Evolutionary conservation across 2,329 filamentous ascomycete species (phyloP), one percentile per base, ranked within the genome.

Genomic region (Rhynchosporium graminicola): DNA sequence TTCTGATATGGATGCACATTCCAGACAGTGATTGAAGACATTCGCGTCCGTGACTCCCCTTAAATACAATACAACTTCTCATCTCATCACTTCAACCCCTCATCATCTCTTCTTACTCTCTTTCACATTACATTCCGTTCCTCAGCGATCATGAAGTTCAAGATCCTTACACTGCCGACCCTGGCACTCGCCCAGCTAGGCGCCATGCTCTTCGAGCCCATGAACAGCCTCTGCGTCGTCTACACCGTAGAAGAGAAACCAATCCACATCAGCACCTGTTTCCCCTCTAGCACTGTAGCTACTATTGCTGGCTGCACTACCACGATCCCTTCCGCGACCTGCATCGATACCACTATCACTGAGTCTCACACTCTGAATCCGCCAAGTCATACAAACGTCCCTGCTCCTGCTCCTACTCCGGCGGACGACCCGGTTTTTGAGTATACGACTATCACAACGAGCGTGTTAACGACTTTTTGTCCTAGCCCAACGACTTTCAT

Each of bases 211-310:
- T 45, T 52, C 28, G 57, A 59, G 36, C 57, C 57, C 38, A 29
- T 59, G 33, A 52, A 59, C 47, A 38, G 31, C 15, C 57, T 59
- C 40, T 59, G 57, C 31, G 47, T 52, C 33, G 47, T 59, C 46
- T 59, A 31, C 3, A 51, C 57, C 52, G 47, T 59, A 12, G 47
- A 52, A 29, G 57, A 59, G 33, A 13, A 43, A n/a, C 57, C 57
- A 3, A 8, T 59, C 12, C 33, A 29, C 26, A 45, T 59, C 26
- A 52, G 15, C 26, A 52, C 47, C 6, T 59, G 57, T 7, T 59
- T 59, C n/a, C 47, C 38, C 10, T 59, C 57, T 15, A 46, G 47
- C 13, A 59, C 57, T 36, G 38, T 52, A 20, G 57, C 36, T 40
- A 51, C 36, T 12, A 31, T 59, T 12, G 20, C 36, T 6, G 57